These are phyloP conservation scores for Breynia disticha DNA, from an alignment of 441 rosid species.

Conservation along the genomic window DNA sequence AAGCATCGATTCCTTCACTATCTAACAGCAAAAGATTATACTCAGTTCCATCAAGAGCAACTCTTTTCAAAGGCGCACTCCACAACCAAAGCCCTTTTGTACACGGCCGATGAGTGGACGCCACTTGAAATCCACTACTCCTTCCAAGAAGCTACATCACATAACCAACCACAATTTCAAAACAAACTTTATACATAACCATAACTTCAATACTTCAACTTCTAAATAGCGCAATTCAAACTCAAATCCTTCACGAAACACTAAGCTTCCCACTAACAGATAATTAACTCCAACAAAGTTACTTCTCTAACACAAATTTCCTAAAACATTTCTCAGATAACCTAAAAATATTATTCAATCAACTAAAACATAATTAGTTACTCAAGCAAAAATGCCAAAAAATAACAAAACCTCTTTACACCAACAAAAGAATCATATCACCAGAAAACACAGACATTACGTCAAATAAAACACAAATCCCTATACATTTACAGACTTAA, in stretches of 20 bases:
- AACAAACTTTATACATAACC: background rate
- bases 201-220: background rate
- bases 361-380: background rate
- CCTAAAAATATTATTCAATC: background rate
- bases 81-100: conserved; percentile 99
- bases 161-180: background rate
- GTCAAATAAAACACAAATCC: no score
- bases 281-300: no score
- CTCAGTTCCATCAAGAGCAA: conserved; percentile 87
- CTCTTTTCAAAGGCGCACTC: conserved; percentile 91
- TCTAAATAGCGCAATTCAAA: background rate
- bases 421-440: background rate
- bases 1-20: conserved; percentile 96
- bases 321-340: conserved; percentile 1
- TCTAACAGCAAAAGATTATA: conserved; percentile 84
- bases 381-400: conserved; percentile 1
- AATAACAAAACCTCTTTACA: conserved; percentile 17
- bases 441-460: conserved; percentile 2
- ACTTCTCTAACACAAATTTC: no score
- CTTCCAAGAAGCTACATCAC: conserved; percentile 84
- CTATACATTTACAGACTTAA: conserved; percentile 8
- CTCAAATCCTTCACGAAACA: background rate
- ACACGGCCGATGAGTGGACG: conserved; percentile 92
- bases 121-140: conserved; percentile 96
- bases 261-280: background rate